Base-by-base conservation (phyloP, 192 early-diverging fungal species). In the Coemansia sp. region DNA sequence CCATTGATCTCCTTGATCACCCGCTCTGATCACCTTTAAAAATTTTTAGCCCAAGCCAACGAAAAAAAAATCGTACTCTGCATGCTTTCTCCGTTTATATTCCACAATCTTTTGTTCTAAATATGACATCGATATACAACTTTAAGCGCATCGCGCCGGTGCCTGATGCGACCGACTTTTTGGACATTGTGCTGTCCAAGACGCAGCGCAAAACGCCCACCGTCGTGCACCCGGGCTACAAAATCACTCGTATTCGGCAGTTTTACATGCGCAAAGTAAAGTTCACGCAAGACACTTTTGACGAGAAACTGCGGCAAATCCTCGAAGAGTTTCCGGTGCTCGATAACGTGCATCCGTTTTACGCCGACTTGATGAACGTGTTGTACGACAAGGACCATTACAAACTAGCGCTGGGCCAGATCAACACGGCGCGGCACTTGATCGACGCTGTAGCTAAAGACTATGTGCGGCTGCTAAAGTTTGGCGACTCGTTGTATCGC, bases 191-290 rank as follows among this genome's bases (percentile, higher is more conserved):
- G 61, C 84, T 98, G 76, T 94, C 91, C 44, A 97, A 97, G 86
- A 98, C 96, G 12, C 96, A 99, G 85, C 89, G 97, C 80, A 99
- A 99, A 80, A 94, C 91, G 17, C 90, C 94, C 15, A 93, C 94
- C 17, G 91, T 98, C 53, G 87, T 99, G 65, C 97, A 99, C 82
- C 93, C 94, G 31, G 89, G 93, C 65, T 99, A 96, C 86, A 91
- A 95, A 74, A 99, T 99, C 83, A 89, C 92, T 21, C 84, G 97
- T 65, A 99, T 99, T 68, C 80, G 96, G 50, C 89, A 93, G 71
- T 99, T 99, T 74, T 99, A 99, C 72, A 98, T 98, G 94, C 90
- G 97, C 70, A 99, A 99, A 76, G 96, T 98, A 78, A 97, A 97
- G 88, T 99, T 96, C 79, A 95, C 96, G 19, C 96, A 99, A 82